Base-by-base conservation (phyloP, 805 yeast species). In the Candida ortonii region DNA sequence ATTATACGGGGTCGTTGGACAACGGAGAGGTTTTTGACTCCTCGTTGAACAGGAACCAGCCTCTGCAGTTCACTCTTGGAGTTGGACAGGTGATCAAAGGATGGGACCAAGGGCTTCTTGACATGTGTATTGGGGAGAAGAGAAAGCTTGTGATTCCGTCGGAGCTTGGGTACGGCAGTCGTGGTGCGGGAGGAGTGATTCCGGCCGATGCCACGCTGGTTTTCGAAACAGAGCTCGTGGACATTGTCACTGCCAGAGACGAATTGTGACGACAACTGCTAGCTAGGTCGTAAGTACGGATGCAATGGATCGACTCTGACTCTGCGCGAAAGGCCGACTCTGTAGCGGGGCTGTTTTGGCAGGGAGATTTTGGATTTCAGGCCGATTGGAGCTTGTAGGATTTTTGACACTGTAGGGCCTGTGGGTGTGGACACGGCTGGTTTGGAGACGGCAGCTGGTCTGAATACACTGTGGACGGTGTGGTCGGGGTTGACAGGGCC, bases 111-210 rank as follows among this genome's bases (percentile, higher is more conserved):
- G 96, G 96, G 25, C 64, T 87, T 32, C 49, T 67, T 23, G 78
- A 82, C 21, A 84, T 84, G 94, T 88, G 97, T 62, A 67, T 85
- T 57, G 96, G 96, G 28, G 96, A 88, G 60, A 70, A 80, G 64
- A 74, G 96, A 55, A 80, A 73, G 47, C 67, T 88, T 49, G 73
- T 77, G 18, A 85, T 89, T 54, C 96, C 96, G 29, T 72, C 94
- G 5, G 69, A 71, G 20, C 59, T 86, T 47, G 96, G 76, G 6
- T 88, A 88, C 49, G 97, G 97, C 33, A 61, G 64, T 18, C 57
- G 78, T 36, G 94, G 88, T 31, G 78, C 85, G 34, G 81, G 80
- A 30, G 80, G 74, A 35, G 49, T 55, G 12, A 82, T 82, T 55
- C 96, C 96, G 7, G 80, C 85, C 6, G 75, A 76, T 46, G 78